Evolutionary conservation across 1,284 basidiomycete genomes (phyloP).

Genomic region (Puccinia sorghi): DNA sequence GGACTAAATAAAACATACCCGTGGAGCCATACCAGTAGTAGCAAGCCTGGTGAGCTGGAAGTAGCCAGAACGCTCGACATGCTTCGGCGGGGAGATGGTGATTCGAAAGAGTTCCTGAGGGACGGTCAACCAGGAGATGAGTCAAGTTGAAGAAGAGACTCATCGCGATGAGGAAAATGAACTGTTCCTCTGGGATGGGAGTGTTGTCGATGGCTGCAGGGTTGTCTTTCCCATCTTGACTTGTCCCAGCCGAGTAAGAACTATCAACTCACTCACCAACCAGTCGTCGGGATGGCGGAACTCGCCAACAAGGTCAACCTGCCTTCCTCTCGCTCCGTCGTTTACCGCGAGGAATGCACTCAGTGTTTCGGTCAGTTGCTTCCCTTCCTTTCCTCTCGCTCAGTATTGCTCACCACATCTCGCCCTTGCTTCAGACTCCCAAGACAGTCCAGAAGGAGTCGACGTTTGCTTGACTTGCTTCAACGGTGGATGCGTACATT

Average conservation of each 20-base stretch:
- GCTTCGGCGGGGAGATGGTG: neutral
- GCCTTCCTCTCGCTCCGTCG: constrained; percentile 55
- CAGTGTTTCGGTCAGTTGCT: constrained; percentile 77
- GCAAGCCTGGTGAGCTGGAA: neutral
- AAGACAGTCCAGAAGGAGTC: constrained; percentile 75
- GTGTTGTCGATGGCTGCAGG: too few species aligned
- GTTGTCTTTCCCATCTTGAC: too few species aligned
- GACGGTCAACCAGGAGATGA: too few species aligned
- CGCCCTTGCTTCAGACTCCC: too few species aligned
- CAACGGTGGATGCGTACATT: constrained; percentile 77
- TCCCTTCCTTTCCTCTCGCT: too few species aligned
- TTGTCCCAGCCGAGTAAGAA: neutral
- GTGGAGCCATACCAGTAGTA: constrained; percentile 11
- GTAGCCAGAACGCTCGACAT: neutral
- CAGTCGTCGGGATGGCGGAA: too few species aligned
- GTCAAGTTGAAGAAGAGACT: too few species aligned
- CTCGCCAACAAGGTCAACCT: neutral
- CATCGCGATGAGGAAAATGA: too few species aligned
- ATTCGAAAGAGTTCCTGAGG: neutral
- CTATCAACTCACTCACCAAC: neutral
- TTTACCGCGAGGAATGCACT: constrained; percentile 86
- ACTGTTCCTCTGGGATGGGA: too few species aligned
- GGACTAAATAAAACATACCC: neutral
- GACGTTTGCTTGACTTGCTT: constrained; percentile 91
- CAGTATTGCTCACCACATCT: too few species aligned